Conservation (phyloP, 768 basidiomycete genomes). For the Termitomyces sp. region DNA sequence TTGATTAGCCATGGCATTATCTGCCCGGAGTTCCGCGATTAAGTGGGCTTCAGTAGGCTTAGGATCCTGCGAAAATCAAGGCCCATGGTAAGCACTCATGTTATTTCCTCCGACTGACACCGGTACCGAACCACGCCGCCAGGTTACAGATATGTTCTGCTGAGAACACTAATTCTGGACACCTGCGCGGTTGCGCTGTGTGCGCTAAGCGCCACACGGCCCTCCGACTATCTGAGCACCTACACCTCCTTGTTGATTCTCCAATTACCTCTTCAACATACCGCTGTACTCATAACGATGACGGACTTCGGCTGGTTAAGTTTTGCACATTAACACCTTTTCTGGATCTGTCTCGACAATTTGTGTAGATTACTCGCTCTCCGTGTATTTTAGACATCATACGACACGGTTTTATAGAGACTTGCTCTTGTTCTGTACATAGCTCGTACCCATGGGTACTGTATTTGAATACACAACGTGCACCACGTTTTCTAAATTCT, state of each 20-base stretch:
- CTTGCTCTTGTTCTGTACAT: neutral
- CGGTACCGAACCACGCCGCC: constrained; percentile 2
- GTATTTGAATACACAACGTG: neutral
- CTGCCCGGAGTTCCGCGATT: constrained; percentile 42
- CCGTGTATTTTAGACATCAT: neutral
- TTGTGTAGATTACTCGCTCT: neutral
- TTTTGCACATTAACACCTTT: neutral
- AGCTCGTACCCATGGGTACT: neutral
- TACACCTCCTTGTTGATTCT: neutral
- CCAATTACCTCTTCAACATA: neutral
- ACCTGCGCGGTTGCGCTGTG: constrained; percentile 6
- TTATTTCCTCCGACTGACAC: neutral
- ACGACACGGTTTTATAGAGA: neutral
- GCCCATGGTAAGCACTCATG: constrained; percentile 4
- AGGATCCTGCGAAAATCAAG: neutral
- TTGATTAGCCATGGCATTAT: constrained; percentile 53
- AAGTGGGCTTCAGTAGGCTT: constrained; percentile 2
- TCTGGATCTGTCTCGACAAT: neutral
- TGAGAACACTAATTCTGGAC: constrained; percentile 8
- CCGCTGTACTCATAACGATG: neutral
- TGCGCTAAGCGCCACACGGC: constrained; percentile 8
- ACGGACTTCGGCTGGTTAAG: neutral
- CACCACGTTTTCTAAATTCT: neutral
- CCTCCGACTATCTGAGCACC: neutral
- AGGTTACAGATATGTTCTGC: constrained; percentile 3